phyloP scores from a whole-genome alignment of 768 basidiomycete genomes.

The Termitomyces sp. region DNA sequence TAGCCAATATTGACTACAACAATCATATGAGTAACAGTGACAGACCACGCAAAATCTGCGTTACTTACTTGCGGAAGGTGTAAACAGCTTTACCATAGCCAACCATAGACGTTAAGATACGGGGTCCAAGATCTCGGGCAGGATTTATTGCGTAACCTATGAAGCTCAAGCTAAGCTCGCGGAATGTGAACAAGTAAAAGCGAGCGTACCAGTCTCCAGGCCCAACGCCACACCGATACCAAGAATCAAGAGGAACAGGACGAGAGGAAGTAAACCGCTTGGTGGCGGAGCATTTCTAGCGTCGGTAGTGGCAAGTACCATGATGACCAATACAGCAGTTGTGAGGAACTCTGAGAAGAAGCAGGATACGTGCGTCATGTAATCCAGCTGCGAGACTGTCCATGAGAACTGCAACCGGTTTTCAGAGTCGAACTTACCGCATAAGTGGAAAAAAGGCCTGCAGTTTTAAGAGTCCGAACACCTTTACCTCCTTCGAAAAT shows the following conservation, averaged over 20 bases:
- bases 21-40: background rate
- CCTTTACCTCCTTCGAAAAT: slow-evolving; percentile 53
- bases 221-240: slow-evolving; percentile 60
- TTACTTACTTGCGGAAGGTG: slow-evolving; percentile 39
- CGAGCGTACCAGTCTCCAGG: slow-evolving; percentile 49
- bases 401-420: background rate
- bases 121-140: slow-evolving; percentile 51
- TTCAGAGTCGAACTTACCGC: slow-evolving; percentile 30
- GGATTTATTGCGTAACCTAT: slow-evolving; percentile 34
- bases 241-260: slow-evolving; percentile 53
- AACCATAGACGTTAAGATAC: slow-evolving; percentile 66
- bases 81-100: slow-evolving; percentile 56
- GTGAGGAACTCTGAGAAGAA: slow-evolving; percentile 57
- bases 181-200: background rate
- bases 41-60: background rate
- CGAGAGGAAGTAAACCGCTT: slow-evolving; percentile 49
- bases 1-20: slow-evolving; percentile 63
- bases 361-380: slow-evolving; percentile 34
- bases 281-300: slow-evolving; percentile 46
- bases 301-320: slow-evolving; percentile 53
- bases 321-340: slow-evolving; percentile 53
- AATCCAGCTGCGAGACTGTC: slow-evolving; percentile 13
- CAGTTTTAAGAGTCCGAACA: slow-evolving; percentile 53
- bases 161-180: background rate
- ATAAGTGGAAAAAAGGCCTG: slow-evolving; percentile 56